phyloP scores from a whole-genome alignment of 2,329 filamentous ascomycete genomes.

The Aspergillus sp. region DNA sequence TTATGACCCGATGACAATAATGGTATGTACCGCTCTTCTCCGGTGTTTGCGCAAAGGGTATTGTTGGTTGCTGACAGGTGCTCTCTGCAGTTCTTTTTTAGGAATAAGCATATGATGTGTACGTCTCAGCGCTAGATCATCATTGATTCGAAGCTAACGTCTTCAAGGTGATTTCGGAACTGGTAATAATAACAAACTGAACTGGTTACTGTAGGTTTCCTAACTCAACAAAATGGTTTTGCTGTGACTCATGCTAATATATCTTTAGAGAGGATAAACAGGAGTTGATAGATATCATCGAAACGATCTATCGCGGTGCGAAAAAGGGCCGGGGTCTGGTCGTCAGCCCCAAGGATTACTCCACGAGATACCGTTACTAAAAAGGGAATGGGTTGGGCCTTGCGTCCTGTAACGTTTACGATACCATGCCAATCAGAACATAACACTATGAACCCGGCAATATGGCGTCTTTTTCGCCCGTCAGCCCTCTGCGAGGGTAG shows the following conservation, averaged over 20 bases:
- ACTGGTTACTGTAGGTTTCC: conserved; percentile 64
- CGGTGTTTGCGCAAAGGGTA: background rate
- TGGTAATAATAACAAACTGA: conserved; percentile 97
- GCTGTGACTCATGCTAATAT: background rate
- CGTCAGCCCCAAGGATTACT: conserved; percentile 84
- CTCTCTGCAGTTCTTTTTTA: conserved; percentile 47
- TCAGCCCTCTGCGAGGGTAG: no score
- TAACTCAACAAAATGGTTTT: background rate
- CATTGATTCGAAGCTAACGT: background rate
- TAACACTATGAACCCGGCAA: no score
- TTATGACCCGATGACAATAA: conserved; percentile 84
- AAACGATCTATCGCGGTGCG: conserved; percentile 95
- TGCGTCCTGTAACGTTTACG: background rate
- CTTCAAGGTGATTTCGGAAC: conserved; percentile 69
- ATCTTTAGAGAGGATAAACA: conserved; percentile 72
- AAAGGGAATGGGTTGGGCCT: conserved; percentile 1
- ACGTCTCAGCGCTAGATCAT: background rate
- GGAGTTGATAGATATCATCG: conserved; percentile 95
- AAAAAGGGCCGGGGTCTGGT: conserved; percentile 97
- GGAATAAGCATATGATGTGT: conserved; percentile 90
- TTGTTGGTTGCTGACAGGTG: background rate
- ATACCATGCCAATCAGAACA: no score
- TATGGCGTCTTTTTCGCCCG: no score
- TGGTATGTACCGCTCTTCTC: conserved; percentile 60
- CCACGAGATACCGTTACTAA: conserved; percentile 62